Base-by-base conservation (phyloP, 2,329 filamentous ascomycete species). In the Malbranchea cinnamomea region DNA sequence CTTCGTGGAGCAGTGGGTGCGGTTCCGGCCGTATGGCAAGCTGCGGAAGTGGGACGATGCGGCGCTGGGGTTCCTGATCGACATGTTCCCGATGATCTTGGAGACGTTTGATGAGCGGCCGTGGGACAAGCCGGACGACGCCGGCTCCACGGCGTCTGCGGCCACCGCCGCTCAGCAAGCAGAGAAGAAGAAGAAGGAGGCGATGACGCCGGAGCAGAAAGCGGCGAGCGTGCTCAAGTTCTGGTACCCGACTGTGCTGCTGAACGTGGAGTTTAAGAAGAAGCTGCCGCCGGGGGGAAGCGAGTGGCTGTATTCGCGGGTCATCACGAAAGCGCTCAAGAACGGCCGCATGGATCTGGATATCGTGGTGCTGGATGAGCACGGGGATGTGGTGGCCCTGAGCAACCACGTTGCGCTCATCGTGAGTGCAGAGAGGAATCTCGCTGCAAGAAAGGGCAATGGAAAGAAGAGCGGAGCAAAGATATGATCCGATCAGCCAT, bases 231-330 rank as follows among this genome's bases (percentile, higher is more conserved):
- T 18, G 39, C 37, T 39, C 47, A 55, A 31, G 50, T 72, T 71
- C 41, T 84, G 78, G 80, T 83, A 81, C 48, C 79, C 79, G 0
- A 91, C 81, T 0, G 52, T 91, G 2, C 57, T 74, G 11, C 54
- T 89, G 47, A 83, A 80, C 47, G 44, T 91, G 13, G 81, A 91
- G 38, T 59, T 84, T 22, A 89, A 87, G 59, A 80, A 77, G 48
- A 50, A 63, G 5, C 49, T 91, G 25, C 78, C 79, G 0, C 54
- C 57, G 3, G 67, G 69, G 23, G 80, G 81, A 10, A 70, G 71
- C 1, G 73, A 81, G 48, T 89, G 78, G 74, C 47, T 91, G 31
- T 75, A 75, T 42, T 60, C 74, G 23, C 63, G 78, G 18, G 62
- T 75, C 8, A 62, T 67, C 32, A 63, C 72, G 4, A 84, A 81